These are phyloP conservation scores for Cladorrhinum samala DNA, from an alignment of 495 filamentous ascomycete genomes.

Conservation along the genomic window DNA sequence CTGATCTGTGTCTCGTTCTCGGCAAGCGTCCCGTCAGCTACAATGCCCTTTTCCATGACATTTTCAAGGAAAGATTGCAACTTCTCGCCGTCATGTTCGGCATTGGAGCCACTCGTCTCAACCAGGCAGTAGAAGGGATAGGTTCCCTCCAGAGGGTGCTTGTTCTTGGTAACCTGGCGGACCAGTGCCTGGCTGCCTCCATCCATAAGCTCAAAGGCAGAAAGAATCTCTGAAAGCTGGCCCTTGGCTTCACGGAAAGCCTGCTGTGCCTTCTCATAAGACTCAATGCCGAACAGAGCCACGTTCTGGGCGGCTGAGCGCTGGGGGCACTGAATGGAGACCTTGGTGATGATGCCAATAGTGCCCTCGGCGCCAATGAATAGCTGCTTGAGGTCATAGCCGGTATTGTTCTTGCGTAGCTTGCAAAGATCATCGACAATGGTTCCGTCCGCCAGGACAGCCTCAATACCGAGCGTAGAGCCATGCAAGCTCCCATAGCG, in stretches of 20 bases:
- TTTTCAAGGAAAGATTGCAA: constrained; percentile 80
- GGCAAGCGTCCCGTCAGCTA: constrained; percentile 82
- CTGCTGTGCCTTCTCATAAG: constrained; percentile 75
- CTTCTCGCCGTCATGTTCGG: constrained; percentile 88
- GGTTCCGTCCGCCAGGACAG: constrained; percentile 85
- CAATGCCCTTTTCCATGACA: constrained; percentile 77
- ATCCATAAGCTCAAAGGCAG: constrained; percentile 97
- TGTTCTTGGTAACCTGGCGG: constrained; percentile 64
- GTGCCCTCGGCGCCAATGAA: constrained; percentile 95
- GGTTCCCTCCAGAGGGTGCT: constrained; percentile 69
- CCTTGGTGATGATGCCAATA: constrained; percentile 84
- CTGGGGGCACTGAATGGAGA: constrained; percentile 85
- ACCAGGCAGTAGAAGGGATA: constrained; percentile 94
- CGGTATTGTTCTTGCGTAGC: constrained; percentile 93
- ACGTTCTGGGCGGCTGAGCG: constrained; percentile 80
- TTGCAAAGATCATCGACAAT: constrained; percentile 80
- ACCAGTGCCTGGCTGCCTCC: constrained; percentile 70
- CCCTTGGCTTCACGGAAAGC: constrained; percentile 83
- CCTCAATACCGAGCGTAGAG: constrained; percentile 85
- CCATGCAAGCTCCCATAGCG: constrained; percentile 93
- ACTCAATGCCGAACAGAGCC: constrained; percentile 80
- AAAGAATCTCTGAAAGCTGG: constrained; percentile 88
- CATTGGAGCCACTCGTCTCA: constrained; percentile 90
- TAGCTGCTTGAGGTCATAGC: constrained; percentile 95
- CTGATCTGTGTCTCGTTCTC: constrained; percentile 86